phyloP scores from a whole-genome alignment of 176 grass and related monocot species.

The Lolium perenne region DNA sequence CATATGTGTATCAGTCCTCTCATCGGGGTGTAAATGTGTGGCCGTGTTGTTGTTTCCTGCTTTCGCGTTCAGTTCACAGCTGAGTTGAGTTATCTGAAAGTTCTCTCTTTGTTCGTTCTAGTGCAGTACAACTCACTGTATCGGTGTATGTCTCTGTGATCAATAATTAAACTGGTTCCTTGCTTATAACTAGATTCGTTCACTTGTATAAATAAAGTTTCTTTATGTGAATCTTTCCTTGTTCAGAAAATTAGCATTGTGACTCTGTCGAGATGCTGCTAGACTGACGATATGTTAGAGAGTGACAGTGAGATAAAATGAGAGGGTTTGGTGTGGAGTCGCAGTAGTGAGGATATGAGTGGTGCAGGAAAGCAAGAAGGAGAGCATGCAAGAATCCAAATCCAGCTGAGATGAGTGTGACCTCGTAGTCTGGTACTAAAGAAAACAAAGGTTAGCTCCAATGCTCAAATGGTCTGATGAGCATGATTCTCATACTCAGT shows the following conservation, averaged over 20 bases:
- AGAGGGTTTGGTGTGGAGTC: conserved; percentile 6
- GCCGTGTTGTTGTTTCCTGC: background rate
- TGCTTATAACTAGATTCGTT: background rate
- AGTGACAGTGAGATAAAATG: background rate
- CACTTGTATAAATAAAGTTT: background rate
- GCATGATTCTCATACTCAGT: background rate
- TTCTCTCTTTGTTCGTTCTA: background rate
- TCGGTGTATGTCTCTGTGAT: background rate
- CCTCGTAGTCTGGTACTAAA: background rate
- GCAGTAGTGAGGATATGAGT: background rate
- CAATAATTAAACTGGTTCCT: background rate
- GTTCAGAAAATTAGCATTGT: background rate
- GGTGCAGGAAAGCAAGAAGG: background rate
- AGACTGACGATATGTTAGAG: background rate
- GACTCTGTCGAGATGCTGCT: background rate
- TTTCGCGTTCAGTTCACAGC: background rate
- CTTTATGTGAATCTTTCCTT: background rate
- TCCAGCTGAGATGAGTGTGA: background rate
- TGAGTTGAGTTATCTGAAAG: background rate
- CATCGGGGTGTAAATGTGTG: background rate
- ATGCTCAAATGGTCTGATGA: background rate
- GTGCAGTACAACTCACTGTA: background rate
- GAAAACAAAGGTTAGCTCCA: background rate
- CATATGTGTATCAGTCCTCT: background rate
- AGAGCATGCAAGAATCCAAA: conserved; percentile 10